Base-by-base conservation (phyloP, 768 basidiomycete genomes). In the Mycena capillaripes region DNA sequence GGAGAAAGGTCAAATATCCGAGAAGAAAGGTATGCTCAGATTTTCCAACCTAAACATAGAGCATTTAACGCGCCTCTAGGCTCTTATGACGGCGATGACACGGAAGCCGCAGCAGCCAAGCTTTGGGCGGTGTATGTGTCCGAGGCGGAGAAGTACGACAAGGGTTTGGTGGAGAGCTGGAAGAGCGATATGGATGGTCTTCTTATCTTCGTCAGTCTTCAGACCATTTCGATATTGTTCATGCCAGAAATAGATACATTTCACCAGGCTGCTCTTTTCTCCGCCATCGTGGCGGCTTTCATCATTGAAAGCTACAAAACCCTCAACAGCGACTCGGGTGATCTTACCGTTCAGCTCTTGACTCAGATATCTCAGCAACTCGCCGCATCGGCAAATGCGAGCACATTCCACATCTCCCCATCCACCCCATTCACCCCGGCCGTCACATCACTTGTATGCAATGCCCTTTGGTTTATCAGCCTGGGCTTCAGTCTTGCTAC, bases 231-330 rank as follows among this genome's bases (percentile, higher is more conserved):
- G 36, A 38, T 6, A 38, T 14, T 38, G 36, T 38, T 44, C 9
- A 10, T 12, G 19, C n/a, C n/a, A n/a, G n/a, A n/a, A n/a, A 44
- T 44, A 16, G 4, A 44, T 44, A 19, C 17, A 16, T 16, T 44
- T 5, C 12, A 11, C 17, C 25, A 63, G 62, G 46, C 62, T 25
- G 62, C 27, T 36, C 62, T 63, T 1, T 63, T 63, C 25, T 63
- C 62, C 19, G 62, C 62, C 0, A 52, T 21, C 30, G 19, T 50
- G 32, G 23, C 32, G 4, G 62, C 62, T 0, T 63, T 63, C 29
- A 1, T 63, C 3, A 63, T 63, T n/a, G 62, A 63, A 17, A 63
- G 62, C 62, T 63, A 63, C 32, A 63, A 63, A 30, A 63, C 62
- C 11, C n/a, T 63, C 1, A 50, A 29, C 32, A 21, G 1, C 1